These are phyloP conservation scores for Purpureocillium lavendulum DNA, from an alignment of 2,329 filamentous ascomycete genomes.

Conservation along the genomic window DNA sequence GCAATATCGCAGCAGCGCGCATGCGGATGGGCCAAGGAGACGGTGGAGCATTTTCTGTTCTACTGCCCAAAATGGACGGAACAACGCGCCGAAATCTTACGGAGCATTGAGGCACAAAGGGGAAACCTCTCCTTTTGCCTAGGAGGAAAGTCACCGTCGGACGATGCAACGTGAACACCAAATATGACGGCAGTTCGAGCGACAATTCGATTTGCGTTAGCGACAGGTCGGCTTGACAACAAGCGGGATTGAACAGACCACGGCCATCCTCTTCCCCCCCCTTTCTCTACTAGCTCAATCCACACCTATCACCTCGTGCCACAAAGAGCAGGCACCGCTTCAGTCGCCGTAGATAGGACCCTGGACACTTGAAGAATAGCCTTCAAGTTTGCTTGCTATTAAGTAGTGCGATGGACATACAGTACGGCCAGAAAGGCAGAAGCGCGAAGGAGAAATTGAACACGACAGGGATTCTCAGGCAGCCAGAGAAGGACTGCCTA, in stretches of 20 bases:
- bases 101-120: constrained; percentile 6
- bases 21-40: constrained; percentile 9
- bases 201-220: constrained; percentile 20
- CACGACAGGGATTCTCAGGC: too few species aligned
- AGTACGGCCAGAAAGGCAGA: too few species aligned
- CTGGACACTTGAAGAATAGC: constrained; percentile 10
- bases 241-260: constrained; percentile 3
- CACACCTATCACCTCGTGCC: neutral
- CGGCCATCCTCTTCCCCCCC: constrained; percentile 1
- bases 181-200: too few species aligned
- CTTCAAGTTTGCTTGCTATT: constrained; percentile 8
- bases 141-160: constrained; percentile 12
- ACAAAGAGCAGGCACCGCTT: neutral
- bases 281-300: constrained; percentile 2
- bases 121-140: constrained; percentile 10
- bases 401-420: neutral
- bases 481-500: too few species aligned
- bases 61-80: constrained; percentile 6
- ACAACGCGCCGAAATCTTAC: constrained; percentile 4
- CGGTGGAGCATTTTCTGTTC: constrained; percentile 10
- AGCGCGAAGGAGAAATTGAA: too few species aligned
- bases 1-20: constrained; percentile 6
- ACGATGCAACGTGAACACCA: constrained; percentile 15
- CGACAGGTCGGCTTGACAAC: constrained; percentile 13
- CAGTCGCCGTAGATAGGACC: constrained; percentile 10